Evolutionary conservation across 2,329 filamentous ascomycete species (phyloP), one percentile per base, ranked within the genome.

Genomic region (Talaromyces sp.): DNA sequence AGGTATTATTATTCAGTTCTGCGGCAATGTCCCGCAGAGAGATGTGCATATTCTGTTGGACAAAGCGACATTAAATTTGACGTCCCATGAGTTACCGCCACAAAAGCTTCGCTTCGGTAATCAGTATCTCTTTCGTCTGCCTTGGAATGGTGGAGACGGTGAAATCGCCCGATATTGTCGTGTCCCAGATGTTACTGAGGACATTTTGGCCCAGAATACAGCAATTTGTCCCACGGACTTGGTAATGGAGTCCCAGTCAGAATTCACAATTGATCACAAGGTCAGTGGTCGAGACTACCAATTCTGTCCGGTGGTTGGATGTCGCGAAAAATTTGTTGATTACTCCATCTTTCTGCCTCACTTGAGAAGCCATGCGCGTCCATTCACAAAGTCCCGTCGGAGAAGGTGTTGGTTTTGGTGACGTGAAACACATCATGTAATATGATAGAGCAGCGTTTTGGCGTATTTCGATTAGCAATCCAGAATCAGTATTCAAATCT

Each of bases 281-380:
- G n/a, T 25, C 2, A 50, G 2, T 39, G 42, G 16, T 18, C 25
- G 6, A 35, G 39, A 48, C 16, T 37, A 25, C 23, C 31, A 63
- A 37, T 63, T 60, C 50, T 63, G 62, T 31, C 57, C 62, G 3
- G 57, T 63, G 35, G 50, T n/a, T 5, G 18, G 40, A 5, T 63
- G 62, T 37, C 11, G 7, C 3, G 58, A 57, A 16, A 60, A 57
- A 40, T n/a, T 23, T 16, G 57, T 31, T 44, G 57, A 60, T 21
- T 63, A 63, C 37, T 9, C 25, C 21, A 33, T 18, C 25, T 60
- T 63, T 37, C 14, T 46, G 50, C 48, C 57, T 25, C 62, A 63
- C 28, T 25, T 63, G 21, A 60, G 28, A 3, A 35, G 18, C n/a
- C 62, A 63, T 33, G 57, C 62, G 2, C 31, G 23, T 2, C 44